A percentile compares a stretch with the other conserved stretches of the same genome.
phyloP scores from a whole-genome alignment of 805 yeast genomes.

The Spathaspora girioi region DNA sequence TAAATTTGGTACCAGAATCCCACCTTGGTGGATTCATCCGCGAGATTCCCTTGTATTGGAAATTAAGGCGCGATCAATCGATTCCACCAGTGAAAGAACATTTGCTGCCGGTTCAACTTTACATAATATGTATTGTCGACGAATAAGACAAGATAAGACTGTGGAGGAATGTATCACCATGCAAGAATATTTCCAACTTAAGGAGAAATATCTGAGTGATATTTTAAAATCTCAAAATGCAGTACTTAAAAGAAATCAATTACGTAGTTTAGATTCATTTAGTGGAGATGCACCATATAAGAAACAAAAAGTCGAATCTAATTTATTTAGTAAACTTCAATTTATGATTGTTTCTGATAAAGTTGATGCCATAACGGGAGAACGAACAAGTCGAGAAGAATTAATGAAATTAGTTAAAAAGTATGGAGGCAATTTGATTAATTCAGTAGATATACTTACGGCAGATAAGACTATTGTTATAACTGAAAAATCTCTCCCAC shows the following conservation, averaged over 20 bases:
- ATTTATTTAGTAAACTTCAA: slow-evolving; percentile 41
- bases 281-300: slow-evolving; percentile 12
- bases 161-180: slow-evolving; percentile 53
- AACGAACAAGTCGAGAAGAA: slow-evolving; percentile 28
- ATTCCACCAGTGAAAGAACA: slow-evolving; percentile 36
- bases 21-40: slow-evolving; percentile 80
- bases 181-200: slow-evolving; percentile 47
- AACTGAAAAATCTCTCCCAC: slow-evolving; percentile 17
- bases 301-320: slow-evolving; percentile 7
- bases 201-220: slow-evolving; percentile 21
- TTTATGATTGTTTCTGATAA: slow-evolving; percentile 58
- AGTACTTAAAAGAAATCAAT: slow-evolving; percentile 20
- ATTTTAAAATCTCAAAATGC: slow-evolving; percentile 25
- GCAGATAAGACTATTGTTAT: slow-evolving; percentile 5
- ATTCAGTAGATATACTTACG: slow-evolving; percentile 10
- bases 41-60: slow-evolving; percentile 73
- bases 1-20: slow-evolving; percentile 57
- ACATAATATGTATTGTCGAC: slow-evolving; percentile 69
- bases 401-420: slow-evolving; percentile 35
- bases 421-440: slow-evolving; percentile 49
- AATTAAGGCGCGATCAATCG: slow-evolving; percentile 75
- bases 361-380: slow-evolving; percentile 14
- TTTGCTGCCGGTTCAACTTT: slow-evolving; percentile 70
- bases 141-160: slow-evolving; percentile 66
- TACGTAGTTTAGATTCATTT: slow-evolving; percentile 10